phyloP scores from a whole-genome alignment of 2,329 filamentous ascomycete genomes.

The Gliomastix tumulicola region DNA sequence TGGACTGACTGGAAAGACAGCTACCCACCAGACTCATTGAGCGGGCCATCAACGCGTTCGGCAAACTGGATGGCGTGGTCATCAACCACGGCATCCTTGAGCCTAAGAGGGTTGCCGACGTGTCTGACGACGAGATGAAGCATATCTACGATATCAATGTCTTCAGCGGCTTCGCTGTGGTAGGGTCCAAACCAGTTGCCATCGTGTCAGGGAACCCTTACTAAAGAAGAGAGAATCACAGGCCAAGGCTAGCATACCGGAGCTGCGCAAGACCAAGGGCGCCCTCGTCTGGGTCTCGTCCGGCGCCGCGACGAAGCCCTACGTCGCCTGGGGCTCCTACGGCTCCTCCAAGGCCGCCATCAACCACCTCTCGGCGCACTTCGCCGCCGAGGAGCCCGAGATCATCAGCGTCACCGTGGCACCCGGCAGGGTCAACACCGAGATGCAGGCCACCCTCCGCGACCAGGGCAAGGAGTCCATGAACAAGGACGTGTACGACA shows the following conservation, averaged over 20 bases:
- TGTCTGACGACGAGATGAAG: slow-evolving; percentile 68
- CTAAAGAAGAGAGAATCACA: slow-evolving; percentile 21
- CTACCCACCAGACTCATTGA: slow-evolving; percentile 56
- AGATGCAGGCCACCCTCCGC: slow-evolving; percentile 81
- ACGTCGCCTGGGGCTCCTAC: slow-evolving; percentile 72
- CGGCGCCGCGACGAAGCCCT: slow-evolving; percentile 62
- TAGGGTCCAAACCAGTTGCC: slow-evolving; percentile 33
- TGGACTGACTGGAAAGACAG: slow-evolving; percentile 19
- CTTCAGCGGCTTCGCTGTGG: slow-evolving; percentile 73
- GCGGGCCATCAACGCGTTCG: slow-evolving; percentile 60
- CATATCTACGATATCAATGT: slow-evolving; percentile 76
- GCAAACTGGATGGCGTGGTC: slow-evolving; percentile 71
- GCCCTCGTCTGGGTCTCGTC: slow-evolving; percentile 74
- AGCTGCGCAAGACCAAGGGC: slow-evolving; percentile 62
- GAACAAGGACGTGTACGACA: slow-evolving; percentile 50
- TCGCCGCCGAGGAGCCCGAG: slow-evolving; percentile 70
- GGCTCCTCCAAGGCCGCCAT: slow-evolving; percentile 77
- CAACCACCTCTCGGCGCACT: slow-evolving; percentile 69
- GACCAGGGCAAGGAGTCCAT: slow-evolving; percentile 46
- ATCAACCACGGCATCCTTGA: slow-evolving; percentile 81
- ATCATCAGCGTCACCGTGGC: slow-evolving; percentile 67
- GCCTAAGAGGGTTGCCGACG: slow-evolving; percentile 66
- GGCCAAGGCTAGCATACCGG: slow-evolving; percentile 64
- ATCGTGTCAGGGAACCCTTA: not conserved
- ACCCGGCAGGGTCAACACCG: slow-evolving; percentile 80